A percentile compares a stretch with the other conserved stretches of the same genome.
phyloP scores from a whole-genome alignment of 2,329 filamentous ascomycete species.

The Basipetospora chlamydospora region DNA sequence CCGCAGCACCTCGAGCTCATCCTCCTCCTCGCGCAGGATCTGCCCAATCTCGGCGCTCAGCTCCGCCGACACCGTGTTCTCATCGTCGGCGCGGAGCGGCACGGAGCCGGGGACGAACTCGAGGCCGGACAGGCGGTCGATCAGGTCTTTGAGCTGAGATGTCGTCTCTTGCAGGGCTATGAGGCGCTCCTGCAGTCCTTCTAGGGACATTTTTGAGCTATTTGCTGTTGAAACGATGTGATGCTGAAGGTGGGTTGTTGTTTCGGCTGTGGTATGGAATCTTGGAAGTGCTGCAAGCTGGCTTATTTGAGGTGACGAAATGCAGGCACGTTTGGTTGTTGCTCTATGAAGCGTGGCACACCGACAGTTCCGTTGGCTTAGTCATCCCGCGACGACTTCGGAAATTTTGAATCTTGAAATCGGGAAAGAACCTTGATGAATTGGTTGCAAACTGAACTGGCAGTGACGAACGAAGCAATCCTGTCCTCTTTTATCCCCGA shows the following conservation, averaged over 20 bases:
- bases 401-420: slow-evolving; percentile 1
- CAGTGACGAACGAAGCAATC: too few relatives aligned
- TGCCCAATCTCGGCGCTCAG: slow-evolving; percentile 69
- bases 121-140: slow-evolving; percentile 42
- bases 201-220: slow-evolving; percentile 32
- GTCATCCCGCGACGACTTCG: too few relatives aligned
- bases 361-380: too few relatives aligned
- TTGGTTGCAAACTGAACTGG: too few relatives aligned
- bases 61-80: slow-evolving; percentile 48
- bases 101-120: slow-evolving; percentile 44
- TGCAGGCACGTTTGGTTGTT: too few relatives aligned
- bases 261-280: not conserved
- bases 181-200: slow-evolving; percentile 47
- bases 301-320: slow-evolving; percentile 11
- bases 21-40: slow-evolving; percentile 61
- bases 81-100: slow-evolving; percentile 32
- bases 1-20: slow-evolving; percentile 65
- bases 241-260: not conserved
- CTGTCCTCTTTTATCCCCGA: too few relatives aligned
- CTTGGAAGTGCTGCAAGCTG: slow-evolving; percentile 10
- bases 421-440: too few relatives aligned
- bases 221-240: too few relatives aligned
- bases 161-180: slow-evolving; percentile 46
- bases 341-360: too few relatives aligned
- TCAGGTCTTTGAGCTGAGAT: slow-evolving; percentile 40